phyloP scores from a whole-genome alignment of 2,329 filamentous ascomycete species.

The Pseudogymnoascus verrucosus region DNA sequence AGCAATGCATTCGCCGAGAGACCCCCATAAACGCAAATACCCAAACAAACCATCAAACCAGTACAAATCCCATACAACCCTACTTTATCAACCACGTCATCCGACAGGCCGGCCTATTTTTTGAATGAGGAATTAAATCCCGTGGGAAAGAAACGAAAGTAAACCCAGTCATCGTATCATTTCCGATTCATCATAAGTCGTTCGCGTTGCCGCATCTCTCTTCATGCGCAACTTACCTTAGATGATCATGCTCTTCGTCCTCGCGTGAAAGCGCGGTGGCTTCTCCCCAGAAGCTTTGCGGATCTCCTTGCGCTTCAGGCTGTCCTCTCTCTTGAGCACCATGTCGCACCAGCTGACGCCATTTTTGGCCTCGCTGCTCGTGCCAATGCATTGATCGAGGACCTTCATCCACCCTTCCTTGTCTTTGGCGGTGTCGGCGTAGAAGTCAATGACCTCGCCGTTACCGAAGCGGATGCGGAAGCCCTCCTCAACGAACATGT shows the following conservation, averaged over 20 bases:
- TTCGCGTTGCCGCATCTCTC: background rate
- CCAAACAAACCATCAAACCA: conserved; percentile 5
- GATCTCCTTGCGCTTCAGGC: conserved; percentile 17
- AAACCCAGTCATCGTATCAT: conserved; percentile 9
- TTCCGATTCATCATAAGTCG: conserved; percentile 4
- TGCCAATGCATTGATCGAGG: conserved; percentile 59
- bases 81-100: conserved; percentile 8
- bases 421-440: conserved; percentile 77
- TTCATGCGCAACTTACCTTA: conserved; percentile 11
- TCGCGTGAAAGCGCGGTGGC: conserved; percentile 19
- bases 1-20: background rate
- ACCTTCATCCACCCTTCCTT: conserved; percentile 96
- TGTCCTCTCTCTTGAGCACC: conserved; percentile 53
- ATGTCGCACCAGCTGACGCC: conserved; percentile 60
- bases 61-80: background rate
- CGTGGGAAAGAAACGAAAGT: conserved; percentile 7
- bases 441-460: conserved; percentile 96
- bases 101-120: conserved; percentile 3
- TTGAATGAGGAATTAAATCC: conserved; percentile 3
- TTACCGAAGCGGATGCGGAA: conserved; percentile 99
- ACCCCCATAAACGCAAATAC: background rate
- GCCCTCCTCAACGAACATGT: conserved; percentile 98
- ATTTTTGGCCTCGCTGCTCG: conserved; percentile 37
- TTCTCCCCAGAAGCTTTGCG: conserved; percentile 8
- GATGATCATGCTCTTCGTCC: conserved; percentile 26